Evolutionary conservation across 2,329 filamentous ascomycete genomes (phyloP), one percentile per base, ranked within the genome.

Genomic region (Penicillium corylophilum): DNA sequence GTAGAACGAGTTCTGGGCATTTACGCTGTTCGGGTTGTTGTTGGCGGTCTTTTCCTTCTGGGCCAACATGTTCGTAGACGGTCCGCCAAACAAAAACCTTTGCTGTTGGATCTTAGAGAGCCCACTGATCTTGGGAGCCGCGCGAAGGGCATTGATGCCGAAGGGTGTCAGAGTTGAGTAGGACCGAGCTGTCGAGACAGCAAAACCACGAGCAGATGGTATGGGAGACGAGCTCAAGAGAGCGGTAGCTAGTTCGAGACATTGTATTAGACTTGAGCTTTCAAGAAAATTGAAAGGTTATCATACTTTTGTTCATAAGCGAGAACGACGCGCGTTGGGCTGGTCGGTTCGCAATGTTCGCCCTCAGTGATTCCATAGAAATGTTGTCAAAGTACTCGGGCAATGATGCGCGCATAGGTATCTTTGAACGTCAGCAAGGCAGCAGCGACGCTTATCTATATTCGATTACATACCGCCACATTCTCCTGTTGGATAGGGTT

Each of bases 1-100:
- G 70, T 99, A 99, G 71, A 99, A 96, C 15, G 89, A 87, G 70
- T 93, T 94, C 71, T 99, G 94, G 18, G 91, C 86, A 39, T 88
- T 88, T 24, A 91, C 87, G 71, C 90, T 97, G 53, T 79, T 82
- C 1, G 94, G 90, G 64, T 96, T 95, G 72, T 90, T 88, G 74
- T 97, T 99, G 33, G 94, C 95, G 22, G 89, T 88, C 70, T 92
- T 88, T 74, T 99, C 94, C 62, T 92, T 82, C 60, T 90, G 88
- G 29, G 91, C 90, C 29, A 99, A 82, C 50, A 93, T 71, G 58
- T 79, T 82, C 46, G 79, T 77, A 48, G 71, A 71, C 20, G 70
- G 60, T 7, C 71, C 71, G 38, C 72, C 72, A 47, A 73, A 75
- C 22, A 75, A 42, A 46, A 63, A 72, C 42, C 72, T 63, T 44